Evolutionary conservation across 306 rosid genomes (phyloP), one percentile per base, ranked within the genome.

Genomic region (Rosa rugosa): DNA sequence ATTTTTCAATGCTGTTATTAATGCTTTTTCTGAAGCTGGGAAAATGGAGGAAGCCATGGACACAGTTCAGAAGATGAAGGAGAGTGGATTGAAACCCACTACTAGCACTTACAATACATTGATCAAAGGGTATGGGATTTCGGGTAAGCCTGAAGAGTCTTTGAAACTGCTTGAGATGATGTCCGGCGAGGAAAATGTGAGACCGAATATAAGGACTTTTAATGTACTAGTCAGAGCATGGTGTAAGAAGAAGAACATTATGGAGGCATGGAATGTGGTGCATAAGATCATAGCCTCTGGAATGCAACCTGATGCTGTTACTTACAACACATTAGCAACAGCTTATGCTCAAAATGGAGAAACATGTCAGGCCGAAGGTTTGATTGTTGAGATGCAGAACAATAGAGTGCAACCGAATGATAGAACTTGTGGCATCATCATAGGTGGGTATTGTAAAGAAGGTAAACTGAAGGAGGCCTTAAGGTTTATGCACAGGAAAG

Each of bases 51-150:
- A 91, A 81, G 93, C 96, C 79, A 80, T 84, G 87, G 81, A 78
- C 77, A 62, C 81, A 65, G 75, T 91, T 36, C 69, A 73, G 80
- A 86, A 91, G 77, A 91, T 91, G 93, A 87, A 84, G 87, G 84
- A 80, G 54, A 86, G 87, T 87, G 93, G 91, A 78, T 50, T 89
- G 51, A 76, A 70, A 65, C 93, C 88, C 16, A 76, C 83, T 31
- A 83, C 86, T 63, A 71, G 88, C 81, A 91, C 91, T 74, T 89
- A 87, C 23, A 87, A 91, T 79, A 80, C 91, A 6, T 81, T 91
- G 69, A 91, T 91, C 60, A 89, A 91, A 87, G 93, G 96, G 73
- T 89, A 86, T 74, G 96, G 96, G 72, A 86, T 89, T 73, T 88
- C 83, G 3, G 85, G 96, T 82, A 84, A 59, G 83, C 91, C 96